Conservation (phyloP, 2,329 filamentous ascomycete genomes). For the Fusarium sp. region DNA sequence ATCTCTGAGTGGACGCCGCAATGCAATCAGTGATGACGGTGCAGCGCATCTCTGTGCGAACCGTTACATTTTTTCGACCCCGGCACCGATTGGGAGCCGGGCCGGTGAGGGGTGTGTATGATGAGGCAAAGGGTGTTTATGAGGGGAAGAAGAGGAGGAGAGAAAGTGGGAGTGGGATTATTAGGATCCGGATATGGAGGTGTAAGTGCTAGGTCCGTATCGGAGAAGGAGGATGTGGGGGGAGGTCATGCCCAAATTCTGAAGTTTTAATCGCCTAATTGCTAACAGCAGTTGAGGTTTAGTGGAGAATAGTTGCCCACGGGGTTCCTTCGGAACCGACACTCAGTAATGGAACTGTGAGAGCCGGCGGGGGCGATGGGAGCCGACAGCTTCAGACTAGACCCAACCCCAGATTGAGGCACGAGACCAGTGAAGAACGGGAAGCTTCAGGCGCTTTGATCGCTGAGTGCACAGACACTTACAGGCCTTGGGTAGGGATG, state of each 20-base stretch:
- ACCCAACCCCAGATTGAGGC: constrained; percentile 17
- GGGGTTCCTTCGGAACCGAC: constrained; percentile 28
- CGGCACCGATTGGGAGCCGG: constrained; percentile 39
- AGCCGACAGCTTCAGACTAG: constrained; percentile 15
- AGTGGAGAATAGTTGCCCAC: constrained; percentile 7
- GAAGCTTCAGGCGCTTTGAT: constrained; percentile 38
- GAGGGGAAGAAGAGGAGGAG: constrained; percentile 1
- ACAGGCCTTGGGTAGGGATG: background rate
- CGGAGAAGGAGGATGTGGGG: constrained; percentile 10
- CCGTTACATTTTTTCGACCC: constrained; percentile 19
- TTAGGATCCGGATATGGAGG: no score
- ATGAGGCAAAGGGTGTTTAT: constrained; percentile 29
- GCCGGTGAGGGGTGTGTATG: constrained; percentile 36
- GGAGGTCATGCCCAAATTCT: constrained; percentile 5
- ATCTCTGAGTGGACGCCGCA: constrained; percentile 1
- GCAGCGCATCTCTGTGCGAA: constrained; percentile 14
- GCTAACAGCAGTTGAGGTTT: background rate
- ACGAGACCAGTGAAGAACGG: constrained; percentile 18
- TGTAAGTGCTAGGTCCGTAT: no score
- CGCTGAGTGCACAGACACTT: constrained; percentile 6
- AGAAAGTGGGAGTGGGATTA: no score
- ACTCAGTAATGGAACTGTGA: background rate
- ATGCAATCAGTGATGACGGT: constrained; percentile 21
- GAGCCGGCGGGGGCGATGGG: constrained; percentile 28
- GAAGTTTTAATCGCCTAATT: background rate